Evolutionary conservation across 2,329 filamentous ascomycete genomes (phyloP).

Genomic region (Xylariaceae sp.): DNA sequence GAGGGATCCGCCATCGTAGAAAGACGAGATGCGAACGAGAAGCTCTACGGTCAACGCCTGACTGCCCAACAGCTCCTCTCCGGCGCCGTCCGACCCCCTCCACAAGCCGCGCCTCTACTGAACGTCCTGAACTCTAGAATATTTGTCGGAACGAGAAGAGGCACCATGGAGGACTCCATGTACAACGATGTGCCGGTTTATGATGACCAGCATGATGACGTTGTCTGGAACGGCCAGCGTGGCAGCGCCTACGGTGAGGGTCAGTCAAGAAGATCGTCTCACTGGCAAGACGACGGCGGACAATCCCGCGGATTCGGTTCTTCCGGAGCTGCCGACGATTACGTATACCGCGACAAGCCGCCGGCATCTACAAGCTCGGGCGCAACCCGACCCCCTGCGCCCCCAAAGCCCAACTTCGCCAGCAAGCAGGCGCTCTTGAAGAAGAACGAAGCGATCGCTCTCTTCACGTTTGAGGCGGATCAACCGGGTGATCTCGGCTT

Average conservation of each 20-base stretch:
- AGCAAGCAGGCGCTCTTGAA: conserved; percentile 52
- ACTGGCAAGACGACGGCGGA: conserved; percentile 69
- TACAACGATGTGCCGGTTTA: conserved; percentile 95
- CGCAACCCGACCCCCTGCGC: conserved; percentile 75
- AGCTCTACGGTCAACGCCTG: conserved; percentile 79
- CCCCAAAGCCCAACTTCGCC: conserved; percentile 81
- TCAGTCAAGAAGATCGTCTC: conserved; percentile 48
- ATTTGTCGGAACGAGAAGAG: conserved; percentile 62
- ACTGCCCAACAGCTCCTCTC: conserved; percentile 77
- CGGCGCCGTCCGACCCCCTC: conserved; percentile 71
- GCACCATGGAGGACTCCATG: conserved; percentile 51
- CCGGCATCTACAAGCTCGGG: conserved; percentile 46
- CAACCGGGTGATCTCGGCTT: conserved; percentile 90
- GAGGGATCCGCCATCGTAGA: conserved; percentile 93
- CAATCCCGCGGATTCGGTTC: conserved; percentile 43
- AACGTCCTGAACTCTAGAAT: conserved; percentile 76
- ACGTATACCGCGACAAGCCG: conserved; percentile 37
- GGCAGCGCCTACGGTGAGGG: conserved; percentile 56
- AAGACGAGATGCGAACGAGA: conserved; percentile 92
- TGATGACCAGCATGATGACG: conserved; percentile 73
- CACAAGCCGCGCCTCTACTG: conserved; percentile 79
- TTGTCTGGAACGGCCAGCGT: conserved; percentile 73
- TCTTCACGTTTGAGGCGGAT: conserved; percentile 92
- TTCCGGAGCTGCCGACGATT: conserved; percentile 40
- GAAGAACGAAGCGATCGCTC: conserved; percentile 78